Evolutionary conservation across 768 basidiomycete genomes (phyloP), one percentile per base, ranked within the genome.

Genomic region (Mrakia frigida): DNA sequence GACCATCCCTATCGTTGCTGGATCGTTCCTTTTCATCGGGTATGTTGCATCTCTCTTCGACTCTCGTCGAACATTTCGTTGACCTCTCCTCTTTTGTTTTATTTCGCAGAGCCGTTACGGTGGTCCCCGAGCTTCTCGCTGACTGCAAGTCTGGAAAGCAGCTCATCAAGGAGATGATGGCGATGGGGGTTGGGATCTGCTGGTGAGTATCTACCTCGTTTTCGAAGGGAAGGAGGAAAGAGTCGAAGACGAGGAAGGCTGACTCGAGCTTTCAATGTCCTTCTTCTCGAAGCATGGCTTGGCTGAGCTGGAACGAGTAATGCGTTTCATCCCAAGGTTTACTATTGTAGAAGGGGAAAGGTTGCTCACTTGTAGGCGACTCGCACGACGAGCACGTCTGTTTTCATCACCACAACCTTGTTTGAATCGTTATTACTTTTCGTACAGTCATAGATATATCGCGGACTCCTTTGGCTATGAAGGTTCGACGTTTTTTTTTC

Each of bases 1-100:
- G 82, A 93, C 93, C 81, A 85, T 90, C 84, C 78, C 79, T 13
- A 79, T 92, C 81, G 92, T 93, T 63, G 92, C 92, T 46, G 92
- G 92, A 79, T 93, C 93, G 25, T 97, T 95, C 85, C 85, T 96
- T 80, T 95, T 94, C 84, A 94, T 96, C 81, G 94, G 46, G 33
- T 50, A 18, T 7, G 28, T n/a, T 31, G 5, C 61, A 25, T 74
- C 5, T 33, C 46, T 46, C 16, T 31, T 41, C 61, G 25, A 37
- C 18, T 23, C 73, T 3, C 31, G 37, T 25, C 39, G 16, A 43
- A n/a, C 39, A 11, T 41, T 13, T 18, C 50, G 16, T 25, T 41
- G 39, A 33, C 50, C 21, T 93, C 37, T 92, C 25, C 92, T 41
- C 94, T 95, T 75, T 93, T 68, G 93, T 94, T 77, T 85, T 94